These are phyloP conservation scores for Carex myosuroides DNA, from an alignment of 176 grass and related monocot genomes.

Conservation along the genomic window DNA sequence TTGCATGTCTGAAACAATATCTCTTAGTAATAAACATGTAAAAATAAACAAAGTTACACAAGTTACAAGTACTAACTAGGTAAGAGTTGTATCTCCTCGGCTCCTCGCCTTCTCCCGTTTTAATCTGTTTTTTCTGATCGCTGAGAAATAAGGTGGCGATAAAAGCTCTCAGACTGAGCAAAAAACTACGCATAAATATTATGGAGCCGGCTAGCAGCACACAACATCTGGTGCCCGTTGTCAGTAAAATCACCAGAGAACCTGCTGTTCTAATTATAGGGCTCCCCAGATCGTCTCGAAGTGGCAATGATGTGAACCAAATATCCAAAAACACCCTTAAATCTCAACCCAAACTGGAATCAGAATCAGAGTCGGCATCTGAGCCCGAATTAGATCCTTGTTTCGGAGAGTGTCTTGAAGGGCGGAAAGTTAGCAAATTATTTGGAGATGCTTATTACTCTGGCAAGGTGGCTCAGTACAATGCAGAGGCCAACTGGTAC, in stretches of 20 bases:
- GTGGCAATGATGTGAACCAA: not conserved
- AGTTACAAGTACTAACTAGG: no score
- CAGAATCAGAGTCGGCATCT: constrained; percentile 2
- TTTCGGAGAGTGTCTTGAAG: constrained; percentile 81
- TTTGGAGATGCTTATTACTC: constrained; percentile 52
- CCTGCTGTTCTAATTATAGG: constrained; percentile 76
- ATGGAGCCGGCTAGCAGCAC: constrained; percentile 35
- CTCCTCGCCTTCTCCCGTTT: not conserved
- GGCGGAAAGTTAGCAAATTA: constrained; percentile 64
- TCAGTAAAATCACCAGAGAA: constrained; percentile 57
- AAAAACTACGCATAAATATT: constrained; percentile 10
- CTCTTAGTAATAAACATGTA: no score
- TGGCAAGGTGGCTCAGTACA: constrained; percentile 62
- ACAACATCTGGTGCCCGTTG: constrained; percentile 31
- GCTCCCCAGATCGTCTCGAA: constrained; percentile 28
- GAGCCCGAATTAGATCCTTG: constrained; percentile 45
- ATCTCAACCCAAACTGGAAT: constrained; percentile 26
- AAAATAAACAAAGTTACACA: no score
- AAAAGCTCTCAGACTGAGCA: not conserved
- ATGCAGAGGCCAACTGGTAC: constrained; percentile 90
- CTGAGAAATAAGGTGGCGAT: not conserved
- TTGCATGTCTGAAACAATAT: no score
- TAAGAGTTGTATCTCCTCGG: no score
- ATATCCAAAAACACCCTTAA: not conserved
- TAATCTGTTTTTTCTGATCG: not conserved